Evolutionary conservation across 148 eudicot species (phyloP), one percentile per base, ranked within the genome.

Genomic region (Chenopodium suecicum): DNA sequence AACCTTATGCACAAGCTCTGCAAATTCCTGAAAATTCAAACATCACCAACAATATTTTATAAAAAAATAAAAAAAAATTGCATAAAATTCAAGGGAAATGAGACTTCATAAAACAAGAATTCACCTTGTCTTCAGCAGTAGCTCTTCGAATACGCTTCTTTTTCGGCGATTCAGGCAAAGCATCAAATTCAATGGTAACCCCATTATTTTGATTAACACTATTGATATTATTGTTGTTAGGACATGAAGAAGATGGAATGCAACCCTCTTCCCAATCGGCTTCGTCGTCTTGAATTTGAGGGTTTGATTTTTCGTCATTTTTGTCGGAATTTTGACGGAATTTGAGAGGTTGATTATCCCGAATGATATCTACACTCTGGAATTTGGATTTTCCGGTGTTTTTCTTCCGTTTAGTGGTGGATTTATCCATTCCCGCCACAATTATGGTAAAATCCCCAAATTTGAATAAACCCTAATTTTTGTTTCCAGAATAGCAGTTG

Each of bases 121-220:
- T 48, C 54, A 96, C 99, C 98, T 92, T 96, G 77, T 96, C 98
- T 88, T 92, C 87, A 37, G 97, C 97, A 84, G 99, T 89, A 68
- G 90, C 92, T 83, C 98, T 88, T 19, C 92, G 88, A 27, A 90
- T 69, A 32, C 87, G 83, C 88, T 92, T 96, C 79, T 88, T 86
- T 70, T 89, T 90, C 27, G 88, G 84, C 5, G 88, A 81, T 56
- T 83, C 93, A 47, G 94, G 98, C 54, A 86, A 84, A 62, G 86
- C 86, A 62, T 91, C 91, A 54, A 96, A 91, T 77, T 96, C 95
- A 83, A 96, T 88, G 12, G 91, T 90, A 41, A 96, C 82, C 60
- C 89, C 95, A 32, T 84, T 62, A 63, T 25, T 69, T 56, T 62
- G 50, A 58, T n/a, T 54, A 47, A 8, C 75, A 65, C 31, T 62